A percentile compares a stretch with the other conserved stretches of the same genome.
Conservation (phyloP, 148 eudicot genomes). For the Nepenthes mirabilis region DNA sequence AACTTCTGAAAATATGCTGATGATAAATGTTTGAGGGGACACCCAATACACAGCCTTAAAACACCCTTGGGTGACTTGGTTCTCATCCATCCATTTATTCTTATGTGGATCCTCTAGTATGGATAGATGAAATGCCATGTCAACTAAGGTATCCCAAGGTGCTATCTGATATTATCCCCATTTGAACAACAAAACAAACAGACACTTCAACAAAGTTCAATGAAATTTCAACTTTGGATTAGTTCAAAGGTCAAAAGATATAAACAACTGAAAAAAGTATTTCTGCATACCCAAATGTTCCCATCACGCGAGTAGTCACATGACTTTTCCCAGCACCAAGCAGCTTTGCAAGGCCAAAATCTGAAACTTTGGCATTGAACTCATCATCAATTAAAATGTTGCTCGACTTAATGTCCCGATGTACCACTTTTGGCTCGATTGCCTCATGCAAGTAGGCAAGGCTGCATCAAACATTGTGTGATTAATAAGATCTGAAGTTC, state of each 20-base stretch:
- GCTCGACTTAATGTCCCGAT: conserved; percentile 74
- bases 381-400: conserved; percentile 57
- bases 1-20: neutral
- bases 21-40: neutral
- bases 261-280: neutral
- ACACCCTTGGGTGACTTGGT: neutral
- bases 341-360: conserved; percentile 71
- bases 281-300: conserved; percentile 57
- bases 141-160: no score
- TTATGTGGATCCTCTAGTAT: neutral
- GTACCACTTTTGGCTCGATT: conserved; percentile 78
- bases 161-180: no score
- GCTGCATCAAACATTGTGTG: conserved; percentile 16
- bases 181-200: no score
- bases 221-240: neutral
- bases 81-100: no score
- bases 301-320: conserved; percentile 74
- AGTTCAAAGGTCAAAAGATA: neutral
- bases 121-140: no score
- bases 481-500: no score
- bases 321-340: conserved; percentile 71
- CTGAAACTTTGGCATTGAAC: conserved; percentile 64
- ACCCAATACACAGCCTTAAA: neutral
- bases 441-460: conserved; percentile 71
- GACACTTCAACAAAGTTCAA: no score